phyloP scores from a whole-genome alignment of 1,139 yeast species.

The Geotrichum carabidarum region DNA sequence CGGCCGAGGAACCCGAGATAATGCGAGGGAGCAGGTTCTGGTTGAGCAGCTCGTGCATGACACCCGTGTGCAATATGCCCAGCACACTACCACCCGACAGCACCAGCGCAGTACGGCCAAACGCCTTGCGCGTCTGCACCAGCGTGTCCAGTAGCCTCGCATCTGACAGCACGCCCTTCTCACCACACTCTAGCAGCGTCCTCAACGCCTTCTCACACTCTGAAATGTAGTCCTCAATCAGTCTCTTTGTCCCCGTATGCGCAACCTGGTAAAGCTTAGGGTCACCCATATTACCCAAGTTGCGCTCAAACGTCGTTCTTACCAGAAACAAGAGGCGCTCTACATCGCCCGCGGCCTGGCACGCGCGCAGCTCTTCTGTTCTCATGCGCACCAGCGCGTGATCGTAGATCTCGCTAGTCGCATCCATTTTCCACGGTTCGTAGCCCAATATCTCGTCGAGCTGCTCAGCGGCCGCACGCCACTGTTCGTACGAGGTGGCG shows the following conservation, averaged over 20 bases:
- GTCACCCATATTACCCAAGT: conserved; percentile 85
- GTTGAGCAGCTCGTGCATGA: conserved; percentile 70
- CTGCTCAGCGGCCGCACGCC: conserved; percentile 60
- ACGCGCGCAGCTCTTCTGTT: conserved; percentile 54
- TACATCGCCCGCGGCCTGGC: conserved; percentile 55
- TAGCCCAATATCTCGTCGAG: conserved; percentile 63
- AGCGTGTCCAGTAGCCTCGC: conserved; percentile 68
- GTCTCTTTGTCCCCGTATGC: conserved; percentile 75
- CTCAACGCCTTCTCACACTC: conserved; percentile 69
- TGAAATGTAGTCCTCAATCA: conserved; percentile 74
- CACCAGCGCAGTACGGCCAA: conserved; percentile 89
- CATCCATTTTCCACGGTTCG: conserved; percentile 64
- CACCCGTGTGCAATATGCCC: conserved; percentile 91
- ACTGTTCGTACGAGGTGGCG: conserved; percentile 57
- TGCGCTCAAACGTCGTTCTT: conserved; percentile 79
- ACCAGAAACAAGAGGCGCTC: conserved; percentile 62
- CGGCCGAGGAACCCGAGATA: conserved; percentile 94
- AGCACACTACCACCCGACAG: conserved; percentile 94
- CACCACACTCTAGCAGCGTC: conserved; percentile 38
- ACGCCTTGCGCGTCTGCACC: conserved; percentile 81
- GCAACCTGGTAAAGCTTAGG: conserved; percentile 70
- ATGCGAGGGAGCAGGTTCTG: conserved; percentile 75
- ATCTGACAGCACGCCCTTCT: conserved; percentile 47
- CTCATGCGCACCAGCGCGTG: conserved; percentile 53
- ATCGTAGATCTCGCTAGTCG: conserved; percentile 65